Evolutionary conservation across 371 early-diverging fungal genomes (phyloP), one percentile per base, ranked within the genome.

Genomic region (Apophysomyces ossiformis): DNA sequence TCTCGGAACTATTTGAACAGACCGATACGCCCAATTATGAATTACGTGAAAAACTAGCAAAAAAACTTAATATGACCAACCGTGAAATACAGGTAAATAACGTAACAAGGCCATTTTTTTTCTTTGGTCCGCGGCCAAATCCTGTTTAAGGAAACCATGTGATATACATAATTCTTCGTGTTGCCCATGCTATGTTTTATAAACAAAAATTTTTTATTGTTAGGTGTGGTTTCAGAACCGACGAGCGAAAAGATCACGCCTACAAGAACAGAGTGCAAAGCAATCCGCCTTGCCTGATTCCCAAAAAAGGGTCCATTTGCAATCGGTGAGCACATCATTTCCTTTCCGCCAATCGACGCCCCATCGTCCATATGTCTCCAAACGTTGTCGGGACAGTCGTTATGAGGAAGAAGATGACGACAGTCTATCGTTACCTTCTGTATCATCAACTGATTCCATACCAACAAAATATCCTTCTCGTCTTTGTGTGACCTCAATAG

Each of bases 1-100:
- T 93, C 4, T 78, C 87, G 7, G 85, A 85, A 16, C 77, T 90
- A 57, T 93, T 93, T 76, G 84, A 85, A 37, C 79, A 84, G 62
- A 95, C 90, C 12, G 90, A 93, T 69, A 93, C 95, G 37, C 99
- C 99, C 26, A 92, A 91, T 67, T 90, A 91, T 70, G 87, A 93
- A 70, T 76, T 94, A 45, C 87, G 99, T 45, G 95, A 93, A 69
- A 78, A 83, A 64, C 87, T 97, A 37, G 93, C 94, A 6, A 84
- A 85, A 61, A 86, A 92, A 73, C 82, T 98, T 39, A 85, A 87
- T 65, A 97, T 98, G 97, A 94, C 95, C 50, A 93, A 92, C 67
- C 87, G 98, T 61, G 92, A 93, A 74, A 93, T 99, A 37, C 97
- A 99, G 89, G 89, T 87, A 61, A 66, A 61, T 36, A 61, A 58